Percentiles rank a stretch among this genome's conserved stretches.
These are phyloP conservation scores for Didymosphaeria variabile DNA, from an alignment of 2,329 filamentous ascomycete genomes.

Conservation along the genomic window DNA sequence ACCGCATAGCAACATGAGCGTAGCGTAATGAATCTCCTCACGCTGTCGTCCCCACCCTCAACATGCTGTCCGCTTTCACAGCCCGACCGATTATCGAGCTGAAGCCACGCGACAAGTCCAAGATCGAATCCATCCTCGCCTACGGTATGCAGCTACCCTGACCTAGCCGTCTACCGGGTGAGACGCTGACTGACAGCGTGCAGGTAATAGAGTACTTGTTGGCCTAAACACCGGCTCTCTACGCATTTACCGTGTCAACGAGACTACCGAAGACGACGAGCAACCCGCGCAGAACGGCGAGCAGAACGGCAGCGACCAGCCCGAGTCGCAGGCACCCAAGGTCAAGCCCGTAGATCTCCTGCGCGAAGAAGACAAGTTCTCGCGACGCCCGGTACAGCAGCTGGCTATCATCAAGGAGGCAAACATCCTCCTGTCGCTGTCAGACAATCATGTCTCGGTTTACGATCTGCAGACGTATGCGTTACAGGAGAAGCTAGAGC, in stretches of 20 bases:
- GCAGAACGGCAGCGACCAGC: constrained; percentile 53
- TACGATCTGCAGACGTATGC: constrained; percentile 89
- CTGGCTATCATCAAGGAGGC: constrained; percentile 96
- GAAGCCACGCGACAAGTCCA: constrained; percentile 92
- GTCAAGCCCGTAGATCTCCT: constrained; percentile 76
- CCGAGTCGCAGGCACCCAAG: constrained; percentile 49
- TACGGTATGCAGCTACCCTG: constrained; percentile 68
- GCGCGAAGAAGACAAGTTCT: constrained; percentile 94
- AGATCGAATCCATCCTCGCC: constrained; percentile 93
- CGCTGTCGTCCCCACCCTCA: constrained; percentile 27
- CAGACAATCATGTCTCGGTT: constrained; percentile 87
- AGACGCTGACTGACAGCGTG: constrained; percentile 27
- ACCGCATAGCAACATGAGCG: constrained; percentile 28
- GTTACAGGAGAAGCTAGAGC: constrained; percentile 78
- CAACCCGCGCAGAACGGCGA: constrained; percentile 42
- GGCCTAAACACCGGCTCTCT: constrained; percentile 89
- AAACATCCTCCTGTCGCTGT: constrained; percentile 87
- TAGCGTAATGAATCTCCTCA: constrained; percentile 25
- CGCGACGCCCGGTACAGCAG: constrained; percentile 87
- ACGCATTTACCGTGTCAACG: constrained; percentile 91
- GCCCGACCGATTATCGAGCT: constrained; percentile 97
- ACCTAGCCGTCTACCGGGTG: constrained; percentile 1
- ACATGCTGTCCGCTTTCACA: constrained; percentile 96
- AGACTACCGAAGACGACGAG: constrained; percentile 58
- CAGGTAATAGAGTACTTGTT: constrained; percentile 88